Evolutionary conservation across 768 basidiomycete species (phyloP), one percentile per base, ranked within the genome.

Genomic region (Boletus huronensis): DNA sequence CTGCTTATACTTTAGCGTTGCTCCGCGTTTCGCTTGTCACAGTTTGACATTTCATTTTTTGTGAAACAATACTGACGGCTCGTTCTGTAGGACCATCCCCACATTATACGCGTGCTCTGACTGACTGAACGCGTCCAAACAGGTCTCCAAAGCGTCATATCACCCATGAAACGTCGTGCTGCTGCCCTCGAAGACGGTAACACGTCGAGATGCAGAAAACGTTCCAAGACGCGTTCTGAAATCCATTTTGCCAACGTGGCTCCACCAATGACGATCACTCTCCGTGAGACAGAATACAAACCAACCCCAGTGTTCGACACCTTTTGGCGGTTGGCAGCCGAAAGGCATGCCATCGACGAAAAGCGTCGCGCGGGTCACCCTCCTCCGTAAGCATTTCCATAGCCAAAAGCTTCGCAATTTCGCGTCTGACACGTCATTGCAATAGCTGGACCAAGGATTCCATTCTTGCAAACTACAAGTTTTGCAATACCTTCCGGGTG

Each of bases 401-500:
- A 21, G 25, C 41, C 26, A 17, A 21, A 40, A 10, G 9, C 25
- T 21, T 38, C 7, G 38, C 34, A 9, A 23, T 28, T 50, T 46
- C 54, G 43, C 53, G 38, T 54, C 57, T 71, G 55, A 65, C 54
- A n/a, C 26, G 11, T 23, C 23, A 9, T 26, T 21, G 19, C 40
- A n/a, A 39, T 53, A 85, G 84, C 28, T 92, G 90, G 89, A 88
- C 88, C 0, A 65, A 77, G 1, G 87, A 92, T 64, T 62, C 69
- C 3, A 80, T 85, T 47, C 73, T 92, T 19, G 74, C 66, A 2
- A 63, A 72, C 13, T 77, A 82, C 59, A 77, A 75, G 29, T 90
- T 90, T 65, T 89, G 87, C 71, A 89, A 90, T 62, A 80, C 85
- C 0, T 92, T 79, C 64, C 86, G 90, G 34, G 82, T 90, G 8